Evolutionary conservation across 495 filamentous ascomycete species (phyloP).

Genomic region (Bathelium albidoporum): DNA sequence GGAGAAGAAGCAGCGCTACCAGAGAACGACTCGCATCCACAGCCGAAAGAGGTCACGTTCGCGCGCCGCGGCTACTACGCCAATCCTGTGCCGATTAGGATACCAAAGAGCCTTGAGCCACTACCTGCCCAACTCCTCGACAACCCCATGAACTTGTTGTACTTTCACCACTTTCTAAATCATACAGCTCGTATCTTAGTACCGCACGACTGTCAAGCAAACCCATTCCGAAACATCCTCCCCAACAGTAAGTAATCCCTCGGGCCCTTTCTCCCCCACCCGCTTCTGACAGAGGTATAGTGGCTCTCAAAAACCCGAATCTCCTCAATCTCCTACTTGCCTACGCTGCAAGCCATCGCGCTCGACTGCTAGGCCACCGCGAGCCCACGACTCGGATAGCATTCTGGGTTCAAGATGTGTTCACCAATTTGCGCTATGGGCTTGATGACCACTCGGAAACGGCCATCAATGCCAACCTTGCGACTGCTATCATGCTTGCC

Average conservation of each 20-base stretch:
- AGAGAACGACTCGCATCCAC: constrained; percentile 12
- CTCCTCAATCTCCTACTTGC: constrained; percentile 70
- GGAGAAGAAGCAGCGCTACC: constrained; percentile 23
- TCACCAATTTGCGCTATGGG: constrained; percentile 59
- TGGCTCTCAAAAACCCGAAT: constrained; percentile 57
- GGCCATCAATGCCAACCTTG: constrained; percentile 53
- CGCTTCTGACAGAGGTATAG: constrained; percentile 29
- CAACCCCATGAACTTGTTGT: constrained; percentile 71
- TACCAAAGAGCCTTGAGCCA: constrained; percentile 56
- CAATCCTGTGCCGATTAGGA: constrained; percentile 55
- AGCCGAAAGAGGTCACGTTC: constrained; percentile 38
- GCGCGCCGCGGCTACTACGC: constrained; percentile 57
- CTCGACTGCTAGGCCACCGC: constrained; percentile 59
- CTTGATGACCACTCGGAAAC: constrained; percentile 45
- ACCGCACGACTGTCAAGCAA: constrained; percentile 63
- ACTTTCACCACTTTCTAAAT: constrained; percentile 70
- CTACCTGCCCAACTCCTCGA: constrained; percentile 45
- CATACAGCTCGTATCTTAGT: constrained; percentile 67
- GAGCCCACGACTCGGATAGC: constrained; percentile 74
- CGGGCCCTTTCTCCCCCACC: neutral
- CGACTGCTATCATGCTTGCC: constrained; percentile 77
- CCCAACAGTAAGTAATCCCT: constrained; percentile 47
- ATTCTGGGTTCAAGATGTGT: constrained; percentile 66
- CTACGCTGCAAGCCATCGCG: constrained; percentile 74
- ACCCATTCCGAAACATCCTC: constrained; percentile 62